Evolutionary conservation across 2,329 filamentous ascomycete species (phyloP).

Genomic region (Claviceps sp.): DNA sequence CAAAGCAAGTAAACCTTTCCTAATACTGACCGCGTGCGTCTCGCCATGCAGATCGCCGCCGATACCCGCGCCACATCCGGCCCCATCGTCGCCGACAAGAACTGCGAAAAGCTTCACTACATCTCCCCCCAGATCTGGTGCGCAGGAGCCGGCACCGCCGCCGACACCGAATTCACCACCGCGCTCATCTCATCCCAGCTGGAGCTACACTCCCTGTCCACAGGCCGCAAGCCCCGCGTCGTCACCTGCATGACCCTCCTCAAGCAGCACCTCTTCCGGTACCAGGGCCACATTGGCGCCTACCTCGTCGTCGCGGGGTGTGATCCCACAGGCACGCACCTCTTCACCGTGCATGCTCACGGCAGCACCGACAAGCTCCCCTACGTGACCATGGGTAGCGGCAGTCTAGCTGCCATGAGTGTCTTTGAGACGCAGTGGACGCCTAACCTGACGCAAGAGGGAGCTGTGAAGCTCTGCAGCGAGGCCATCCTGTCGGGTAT

Average conservation of each 20-base stretch:
- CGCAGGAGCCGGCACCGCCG: conserved; percentile 91
- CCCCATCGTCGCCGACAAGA: conserved; percentile 99
- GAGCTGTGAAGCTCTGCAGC: conserved; percentile 68
- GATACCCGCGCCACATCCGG: conserved; percentile 95
- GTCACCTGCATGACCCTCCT: conserved; percentile 99
- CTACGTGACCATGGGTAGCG: conserved; percentile 98
- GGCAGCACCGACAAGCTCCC: conserved; percentile 97
- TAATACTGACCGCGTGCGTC: not conserved
- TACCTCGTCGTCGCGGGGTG: conserved; percentile 96
- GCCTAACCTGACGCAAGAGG: conserved; percentile 58
- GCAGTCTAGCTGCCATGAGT: conserved; percentile 91
- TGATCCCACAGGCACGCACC: conserved; percentile 85
- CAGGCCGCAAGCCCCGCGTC: conserved; percentile 89
- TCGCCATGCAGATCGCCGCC: conserved; percentile 62
- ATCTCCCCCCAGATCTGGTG: conserved; percentile 99
- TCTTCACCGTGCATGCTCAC: conserved; percentile 98
- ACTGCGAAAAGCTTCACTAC: conserved; percentile 99
- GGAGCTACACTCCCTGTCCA: conserved; percentile 92
- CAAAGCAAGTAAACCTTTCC: not conserved
- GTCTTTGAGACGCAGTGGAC: conserved; percentile 97
- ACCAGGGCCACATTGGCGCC: conserved; percentile 95
- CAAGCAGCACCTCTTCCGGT: conserved; percentile 97
- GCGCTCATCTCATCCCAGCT: conserved; percentile 97
- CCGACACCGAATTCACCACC: conserved; percentile 98
- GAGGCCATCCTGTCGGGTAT: conserved; percentile 93